Evolutionary conservation across 129 eudicot genomes (phyloP), one percentile per base, ranked within the genome.

Genomic region (Silybum marianum): DNA sequence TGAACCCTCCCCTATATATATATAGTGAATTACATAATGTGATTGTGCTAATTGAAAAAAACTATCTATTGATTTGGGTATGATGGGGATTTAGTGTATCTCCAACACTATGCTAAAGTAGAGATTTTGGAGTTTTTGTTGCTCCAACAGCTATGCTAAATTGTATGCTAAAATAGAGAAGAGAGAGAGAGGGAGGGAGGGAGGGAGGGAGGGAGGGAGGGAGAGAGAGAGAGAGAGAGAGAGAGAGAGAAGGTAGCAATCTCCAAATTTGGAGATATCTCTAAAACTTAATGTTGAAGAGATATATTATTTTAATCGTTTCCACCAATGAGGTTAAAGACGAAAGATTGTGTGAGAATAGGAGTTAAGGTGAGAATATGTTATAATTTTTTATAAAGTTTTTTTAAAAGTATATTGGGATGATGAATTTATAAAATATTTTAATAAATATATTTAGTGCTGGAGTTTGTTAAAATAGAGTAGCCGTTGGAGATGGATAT

Each of bases 1-100:
- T 28, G 30, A 28, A 28, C 30, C 1, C 1, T 28, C 30, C 30
- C 1, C 30, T 28, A 28, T 28, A 14, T 54, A 54, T 54, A 58
- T 18, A 18, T 81, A 38, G 63, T 62, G 14, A 74, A 73, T 73
- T 34, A 13, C 19, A 51, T 79, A 38, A 48, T 70, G n/a, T 80
- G 23, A 54, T 54, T 54, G 65, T 54, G 65, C 22, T 54, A 18
- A 54, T 5, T 54, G 22, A 5, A 51, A 13, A 51, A 51, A 14
- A 1, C 62, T 51, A 16, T 51, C 62, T 51, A 3, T 51, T 51
- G 62, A 51, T 51, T 51, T 51, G 62, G 62, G 21, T 51, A 0
- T 51, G 62, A 7, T 51, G 63, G 63, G 63, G 63, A 16, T 54
- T 54, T 54, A 54, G 63, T 13, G 19, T n/a, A 48, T 48, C 60